Conservation (phyloP, 805 yeast species). For the Grigorovia yakushimaensis region DNA sequence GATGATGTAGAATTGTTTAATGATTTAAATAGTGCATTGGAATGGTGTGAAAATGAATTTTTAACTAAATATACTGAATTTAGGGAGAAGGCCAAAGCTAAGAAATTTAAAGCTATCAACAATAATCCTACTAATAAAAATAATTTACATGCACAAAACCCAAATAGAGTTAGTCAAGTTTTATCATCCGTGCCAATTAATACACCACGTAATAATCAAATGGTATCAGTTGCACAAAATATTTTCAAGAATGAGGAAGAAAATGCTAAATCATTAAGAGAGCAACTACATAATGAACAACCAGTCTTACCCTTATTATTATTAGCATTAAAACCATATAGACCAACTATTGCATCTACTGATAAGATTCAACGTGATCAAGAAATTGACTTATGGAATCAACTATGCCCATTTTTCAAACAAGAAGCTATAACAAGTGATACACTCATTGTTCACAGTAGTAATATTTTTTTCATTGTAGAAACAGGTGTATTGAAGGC, state of each 20-base stretch:
- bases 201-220: slow-evolving; percentile 35
- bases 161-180: background rate
- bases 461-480: slow-evolving; percentile 41
- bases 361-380: slow-evolving; percentile 27
- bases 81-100: slow-evolving; percentile 20
- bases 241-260: slow-evolving; percentile 24
- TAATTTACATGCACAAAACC: background rate
- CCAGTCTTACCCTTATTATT: slow-evolving; percentile 23
- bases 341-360: slow-evolving; percentile 19
- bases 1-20: slow-evolving; percentile 51
- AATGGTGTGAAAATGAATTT: slow-evolving; percentile 94
- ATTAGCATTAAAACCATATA: slow-evolving; percentile 22
- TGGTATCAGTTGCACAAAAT: slow-evolving; percentile 32
- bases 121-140: background rate
- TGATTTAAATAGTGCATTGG: slow-evolving; percentile 78
- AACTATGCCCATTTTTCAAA: slow-evolving; percentile 46
- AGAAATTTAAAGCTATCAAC: slow-evolving; percentile 1
- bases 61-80: slow-evolving; percentile 35
- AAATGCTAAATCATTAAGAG: slow-evolving; percentile 15
- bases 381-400: slow-evolving; percentile 51
- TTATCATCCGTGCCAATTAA: slow-evolving; percentile 17
- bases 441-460: slow-evolving; percentile 29
- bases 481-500: slow-evolving; percentile 47
- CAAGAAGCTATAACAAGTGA: slow-evolving; percentile 43
- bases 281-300: slow-evolving; percentile 10